Percentiles rank a stretch among this genome's conserved stretches.
These are phyloP conservation scores for Plectosphaerella cucumerina DNA, from an alignment of 2,329 filamentous ascomycete species.

Conservation along the genomic window DNA sequence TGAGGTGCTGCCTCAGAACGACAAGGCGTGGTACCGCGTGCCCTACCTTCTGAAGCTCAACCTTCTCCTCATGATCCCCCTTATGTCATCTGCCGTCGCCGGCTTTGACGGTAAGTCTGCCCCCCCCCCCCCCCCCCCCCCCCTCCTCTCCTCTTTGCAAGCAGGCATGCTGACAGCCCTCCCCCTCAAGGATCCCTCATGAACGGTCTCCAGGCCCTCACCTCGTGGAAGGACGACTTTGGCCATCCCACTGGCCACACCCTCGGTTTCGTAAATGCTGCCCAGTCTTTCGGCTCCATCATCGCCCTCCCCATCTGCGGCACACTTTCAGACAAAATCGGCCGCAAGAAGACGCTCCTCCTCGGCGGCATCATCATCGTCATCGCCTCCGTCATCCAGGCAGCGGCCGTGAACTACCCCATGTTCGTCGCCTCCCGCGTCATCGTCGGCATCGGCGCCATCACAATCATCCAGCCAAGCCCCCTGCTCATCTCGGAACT, in stretches of 20 bases:
- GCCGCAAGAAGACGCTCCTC: slow-evolving; percentile 30
- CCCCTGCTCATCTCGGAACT: slow-evolving; percentile 29
- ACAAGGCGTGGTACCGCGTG: slow-evolving; percentile 36
- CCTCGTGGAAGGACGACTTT: slow-evolving; percentile 27
- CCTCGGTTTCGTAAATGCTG: slow-evolving; percentile 34
- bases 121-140: fast-evolving
- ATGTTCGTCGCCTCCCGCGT: slow-evolving; percentile 28
- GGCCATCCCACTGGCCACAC: slow-evolving; percentile 21
- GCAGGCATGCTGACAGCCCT: background rate
- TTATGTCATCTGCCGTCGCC: slow-evolving; percentile 7
- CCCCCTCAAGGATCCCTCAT: slow-evolving; percentile 24
- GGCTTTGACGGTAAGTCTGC: slow-evolving; percentile 9
- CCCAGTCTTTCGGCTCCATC: slow-evolving; percentile 37
- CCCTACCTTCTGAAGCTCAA: slow-evolving; percentile 40
- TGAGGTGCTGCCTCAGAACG: slow-evolving; percentile 30
- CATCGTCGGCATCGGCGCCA: slow-evolving; percentile 29
- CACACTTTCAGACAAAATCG: slow-evolving; percentile 29
- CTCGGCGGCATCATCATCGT: slow-evolving; percentile 28
- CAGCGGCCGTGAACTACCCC: slow-evolving; percentile 26
- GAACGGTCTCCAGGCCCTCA: slow-evolving; percentile 35
- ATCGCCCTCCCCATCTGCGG: slow-evolving; percentile 36
- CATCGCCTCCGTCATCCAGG: slow-evolving; percentile 30
- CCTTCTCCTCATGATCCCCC: slow-evolving; percentile 35
- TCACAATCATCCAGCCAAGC: slow-evolving; percentile 32
- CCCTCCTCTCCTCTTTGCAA: background rate